A percentile compares a stretch with the other conserved stretches of the same genome.
These are phyloP conservation scores for Wickerhamomyces bovis DNA, from an alignment of 805 yeast species.

Conservation along the genomic window DNA sequence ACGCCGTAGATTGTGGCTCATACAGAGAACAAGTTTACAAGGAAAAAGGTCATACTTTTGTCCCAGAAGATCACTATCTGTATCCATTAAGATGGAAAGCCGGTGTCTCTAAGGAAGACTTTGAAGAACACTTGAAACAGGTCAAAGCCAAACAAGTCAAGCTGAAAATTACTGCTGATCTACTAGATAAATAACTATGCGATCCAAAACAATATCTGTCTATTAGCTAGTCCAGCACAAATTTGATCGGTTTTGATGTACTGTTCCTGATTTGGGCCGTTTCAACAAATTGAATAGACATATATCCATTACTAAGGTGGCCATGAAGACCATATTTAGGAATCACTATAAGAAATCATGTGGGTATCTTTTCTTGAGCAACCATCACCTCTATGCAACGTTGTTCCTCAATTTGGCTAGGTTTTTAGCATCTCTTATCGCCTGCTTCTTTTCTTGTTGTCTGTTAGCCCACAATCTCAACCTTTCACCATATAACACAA, in stretches of 20 bases:
- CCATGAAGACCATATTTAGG: no score
- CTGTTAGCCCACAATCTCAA: constrained; percentile 54
- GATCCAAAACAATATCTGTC: no score
- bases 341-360: no score
- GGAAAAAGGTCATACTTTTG: constrained; percentile 13
- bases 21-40: constrained; percentile 31
- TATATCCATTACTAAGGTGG: no score
- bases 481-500: constrained; percentile 49
- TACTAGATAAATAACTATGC: background rate
- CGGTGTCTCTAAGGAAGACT: constrained; percentile 23
- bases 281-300: no score
- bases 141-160: background rate
- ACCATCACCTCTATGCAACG: no score
- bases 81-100: constrained; percentile 18
- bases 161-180: constrained; percentile 9
- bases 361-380: no score
- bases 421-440: constrained; percentile 37
- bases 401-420: constrained; percentile 30
- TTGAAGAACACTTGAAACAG: constrained; percentile 13
- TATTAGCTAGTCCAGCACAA: no score
- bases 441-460: constrained; percentile 41
- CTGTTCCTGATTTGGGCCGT: no score
- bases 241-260: no score
- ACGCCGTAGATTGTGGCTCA: constrained; percentile 27
- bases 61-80: constrained; percentile 14